phyloP scores from a whole-genome alignment of 179 eudicot species.

The Patellifolia procumbens region DNA sequence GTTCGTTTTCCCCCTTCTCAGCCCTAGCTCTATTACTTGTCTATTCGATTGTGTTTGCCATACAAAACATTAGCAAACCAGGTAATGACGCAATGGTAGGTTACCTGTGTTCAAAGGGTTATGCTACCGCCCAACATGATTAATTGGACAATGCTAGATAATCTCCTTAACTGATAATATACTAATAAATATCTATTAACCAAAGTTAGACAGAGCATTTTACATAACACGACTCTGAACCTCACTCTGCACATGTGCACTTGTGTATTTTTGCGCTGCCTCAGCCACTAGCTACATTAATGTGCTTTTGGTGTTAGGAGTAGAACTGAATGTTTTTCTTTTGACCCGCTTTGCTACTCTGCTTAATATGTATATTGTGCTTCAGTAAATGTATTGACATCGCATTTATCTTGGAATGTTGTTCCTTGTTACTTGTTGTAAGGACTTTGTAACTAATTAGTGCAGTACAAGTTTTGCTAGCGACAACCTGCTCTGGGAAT shows the following conservation, averaged over 20 bases:
- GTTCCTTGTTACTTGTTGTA: not conserved
- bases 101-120: not conserved
- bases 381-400: not conserved
- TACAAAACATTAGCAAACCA: not conserved
- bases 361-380: not conserved
- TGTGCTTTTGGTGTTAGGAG: not conserved
- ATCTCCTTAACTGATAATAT: not conserved
- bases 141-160: not conserved
- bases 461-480: not conserved
- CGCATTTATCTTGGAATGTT: not conserved
- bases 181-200: not conserved
- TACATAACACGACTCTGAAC: not conserved
- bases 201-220: not conserved
- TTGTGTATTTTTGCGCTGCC: not conserved
- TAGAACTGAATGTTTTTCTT: not conserved
- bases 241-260: not conserved
- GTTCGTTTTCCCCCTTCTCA: not conserved
- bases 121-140: not conserved
- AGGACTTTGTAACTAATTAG: too few relatives aligned
- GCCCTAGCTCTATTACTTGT: not conserved
- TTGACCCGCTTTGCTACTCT: not conserved
- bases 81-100: not conserved
- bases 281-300: not conserved
- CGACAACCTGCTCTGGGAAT: not conserved
- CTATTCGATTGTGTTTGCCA: not conserved